Evolutionary conservation across 2,329 filamentous ascomycete genomes (phyloP).

Genomic region (Neurospora sp.): DNA sequence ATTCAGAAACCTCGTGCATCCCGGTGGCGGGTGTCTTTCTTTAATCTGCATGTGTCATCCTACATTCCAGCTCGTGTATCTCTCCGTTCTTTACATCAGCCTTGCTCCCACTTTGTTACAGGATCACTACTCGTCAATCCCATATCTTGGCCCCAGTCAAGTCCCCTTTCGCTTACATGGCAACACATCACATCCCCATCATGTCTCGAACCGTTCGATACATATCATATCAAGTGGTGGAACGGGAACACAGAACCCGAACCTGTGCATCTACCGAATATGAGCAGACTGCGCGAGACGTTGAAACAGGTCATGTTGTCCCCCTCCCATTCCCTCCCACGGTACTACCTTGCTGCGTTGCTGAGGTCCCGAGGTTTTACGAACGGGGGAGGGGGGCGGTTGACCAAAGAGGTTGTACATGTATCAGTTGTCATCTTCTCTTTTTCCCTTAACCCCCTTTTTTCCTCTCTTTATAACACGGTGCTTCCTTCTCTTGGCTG

Average conservation of each 20-base stretch:
- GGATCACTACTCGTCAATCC: neutral
- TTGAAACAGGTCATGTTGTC: neutral
- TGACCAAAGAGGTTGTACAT: neutral
- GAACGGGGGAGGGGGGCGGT: neutral
- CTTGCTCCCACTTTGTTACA: neutral
- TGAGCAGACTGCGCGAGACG: neutral
- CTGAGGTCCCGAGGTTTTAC: neutral
- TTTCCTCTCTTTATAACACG: neutral
- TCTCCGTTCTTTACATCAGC: neutral
- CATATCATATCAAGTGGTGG: neutral
- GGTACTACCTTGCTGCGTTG: neutral
- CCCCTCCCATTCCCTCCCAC: neutral
- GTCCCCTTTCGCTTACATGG: neutral
- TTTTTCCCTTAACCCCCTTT: neutral
- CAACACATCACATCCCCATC: neutral
- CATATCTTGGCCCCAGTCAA: neutral
- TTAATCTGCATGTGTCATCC: neutral
- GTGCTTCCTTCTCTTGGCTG: neutral
- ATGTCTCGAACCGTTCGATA: neutral
- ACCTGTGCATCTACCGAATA: neutral
- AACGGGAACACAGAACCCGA: neutral
- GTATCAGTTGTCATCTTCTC: neutral
- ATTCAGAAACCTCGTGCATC: neutral
- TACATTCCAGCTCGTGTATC: neutral
- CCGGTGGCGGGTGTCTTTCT: neutral